Conservation (phyloP, 208 protist species). For the Strigomonas culicis region DNA sequence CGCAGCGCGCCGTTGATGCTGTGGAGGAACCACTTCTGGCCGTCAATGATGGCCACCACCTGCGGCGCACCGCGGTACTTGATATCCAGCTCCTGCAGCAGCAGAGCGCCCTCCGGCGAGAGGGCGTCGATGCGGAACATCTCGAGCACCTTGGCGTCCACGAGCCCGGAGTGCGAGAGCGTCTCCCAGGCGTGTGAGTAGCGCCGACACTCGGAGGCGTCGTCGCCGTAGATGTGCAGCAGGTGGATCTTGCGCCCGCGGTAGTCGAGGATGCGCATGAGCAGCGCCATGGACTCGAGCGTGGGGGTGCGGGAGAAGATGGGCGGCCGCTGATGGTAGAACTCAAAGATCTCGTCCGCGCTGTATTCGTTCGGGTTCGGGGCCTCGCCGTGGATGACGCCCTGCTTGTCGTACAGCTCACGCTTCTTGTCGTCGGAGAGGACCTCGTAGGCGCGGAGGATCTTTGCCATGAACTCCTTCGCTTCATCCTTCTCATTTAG, state of each 20-base stretch:
- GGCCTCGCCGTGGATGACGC: conserved; percentile 61
- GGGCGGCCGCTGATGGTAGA: conserved; percentile 66
- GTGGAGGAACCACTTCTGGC: conserved; percentile 51
- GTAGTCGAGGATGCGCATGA: conserved; percentile 59
- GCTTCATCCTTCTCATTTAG: conserved; percentile 80
- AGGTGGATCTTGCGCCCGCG: conserved; percentile 63
- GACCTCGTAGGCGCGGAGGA: conserved; percentile 78
- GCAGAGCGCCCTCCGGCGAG: conserved; percentile 32
- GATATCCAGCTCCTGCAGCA: conserved; percentile 40
- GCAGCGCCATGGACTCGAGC: conserved; percentile 29
- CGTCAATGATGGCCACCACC: conserved; percentile 69
- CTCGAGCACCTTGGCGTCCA: conserved; percentile 49
- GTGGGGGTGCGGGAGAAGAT: conserved; percentile 75
- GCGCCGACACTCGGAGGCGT: conserved; percentile 47
- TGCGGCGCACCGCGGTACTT: conserved; percentile 20
- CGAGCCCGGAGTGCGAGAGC: conserved; percentile 54
- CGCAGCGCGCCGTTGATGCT: conserved; percentile 35
- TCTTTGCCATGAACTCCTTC: conserved; percentile 75
- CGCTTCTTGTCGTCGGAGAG: conserved; percentile 68
- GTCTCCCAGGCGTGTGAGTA: conserved; percentile 68
- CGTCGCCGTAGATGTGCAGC: conserved; percentile 76
- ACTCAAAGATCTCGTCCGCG: conserved; percentile 58
- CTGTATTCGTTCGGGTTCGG: conserved; percentile 38
- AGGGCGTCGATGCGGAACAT: conserved; percentile 82
- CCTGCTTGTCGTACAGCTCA: conserved; percentile 63